phyloP scores from a whole-genome alignment of 2,329 filamentous ascomycete genomes.

The Botrytis hyacinthi region DNA sequence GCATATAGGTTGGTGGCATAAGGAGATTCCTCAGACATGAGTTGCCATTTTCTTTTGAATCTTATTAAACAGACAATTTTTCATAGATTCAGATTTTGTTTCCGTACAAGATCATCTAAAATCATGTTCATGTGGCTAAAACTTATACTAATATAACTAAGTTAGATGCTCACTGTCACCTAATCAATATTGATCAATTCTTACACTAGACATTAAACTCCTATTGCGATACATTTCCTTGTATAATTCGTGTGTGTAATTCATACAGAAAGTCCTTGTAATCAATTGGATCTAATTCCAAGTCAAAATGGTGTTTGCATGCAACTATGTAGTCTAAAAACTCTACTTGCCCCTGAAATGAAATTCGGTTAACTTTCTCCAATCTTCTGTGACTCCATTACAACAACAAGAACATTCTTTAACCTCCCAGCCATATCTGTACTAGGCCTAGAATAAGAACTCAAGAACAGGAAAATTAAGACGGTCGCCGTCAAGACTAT shows the following conservation, averaged over 20 bases:
- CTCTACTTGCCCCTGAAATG: background rate
- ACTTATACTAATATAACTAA: background rate
- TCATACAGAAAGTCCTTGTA: background rate
- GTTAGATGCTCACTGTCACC: background rate
- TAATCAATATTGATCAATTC: background rate
- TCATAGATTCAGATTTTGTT: background rate
- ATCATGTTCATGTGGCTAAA: too few species aligned
- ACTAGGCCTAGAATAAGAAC: background rate
- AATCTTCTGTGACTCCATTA: background rate
- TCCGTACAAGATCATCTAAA: background rate
- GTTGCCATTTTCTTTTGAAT: background rate
- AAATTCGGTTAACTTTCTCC: background rate
- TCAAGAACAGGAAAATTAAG: background rate
- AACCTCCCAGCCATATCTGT: background rate
- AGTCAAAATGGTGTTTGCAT: background rate
- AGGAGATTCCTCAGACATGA: background rate
- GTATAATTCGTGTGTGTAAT: background rate
- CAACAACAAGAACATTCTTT: background rate
- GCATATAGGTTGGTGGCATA: too few species aligned
- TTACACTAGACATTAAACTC: background rate
- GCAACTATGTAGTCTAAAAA: background rate
- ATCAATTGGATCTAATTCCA: background rate
- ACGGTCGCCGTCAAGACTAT: background rate
- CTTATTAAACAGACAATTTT: accelerated
- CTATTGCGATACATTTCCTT: background rate